phyloP scores from a whole-genome alignment of 2,329 filamentous ascomycete species.

The Hypocrella siamensis region DNA sequence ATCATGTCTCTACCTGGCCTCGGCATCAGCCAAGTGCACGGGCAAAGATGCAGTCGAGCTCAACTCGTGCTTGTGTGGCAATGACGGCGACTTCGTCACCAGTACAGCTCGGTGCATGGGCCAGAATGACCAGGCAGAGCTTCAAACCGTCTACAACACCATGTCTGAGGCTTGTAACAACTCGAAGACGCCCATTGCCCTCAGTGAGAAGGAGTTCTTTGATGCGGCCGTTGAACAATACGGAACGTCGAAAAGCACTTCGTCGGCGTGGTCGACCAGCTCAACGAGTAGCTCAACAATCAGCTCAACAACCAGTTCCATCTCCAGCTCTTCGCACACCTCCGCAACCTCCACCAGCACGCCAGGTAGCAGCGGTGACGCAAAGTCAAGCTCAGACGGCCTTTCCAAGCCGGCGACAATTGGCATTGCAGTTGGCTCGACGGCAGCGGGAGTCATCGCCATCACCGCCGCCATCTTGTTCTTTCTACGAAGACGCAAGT shows the following conservation, averaged over 20 bases:
- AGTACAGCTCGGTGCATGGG: slow-evolving; percentile 30
- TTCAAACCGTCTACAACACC: slow-evolving; percentile 25
- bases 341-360: neutral
- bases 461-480: slow-evolving; percentile 11
- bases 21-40: slow-evolving; percentile 23
- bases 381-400: slow-evolving; percentile 1
- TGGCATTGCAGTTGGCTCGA: slow-evolving; percentile 23
- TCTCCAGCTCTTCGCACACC: neutral
- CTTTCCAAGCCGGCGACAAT: slow-evolving; percentile 21
- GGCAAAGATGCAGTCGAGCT: slow-evolving; percentile 21
- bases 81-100: slow-evolving; percentile 31
- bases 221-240: slow-evolving; percentile 5
- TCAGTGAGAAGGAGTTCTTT: slow-evolving; percentile 26
- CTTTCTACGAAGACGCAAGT: slow-evolving; percentile 12
- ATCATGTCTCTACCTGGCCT: slow-evolving; percentile 25
- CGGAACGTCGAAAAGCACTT: slow-evolving; percentile 1
- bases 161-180: slow-evolving; percentile 26
- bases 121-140: slow-evolving; percentile 14
- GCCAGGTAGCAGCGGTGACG: neutral
- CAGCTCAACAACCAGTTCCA: neutral
- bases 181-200: slow-evolving; percentile 25
- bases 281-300: neutral
- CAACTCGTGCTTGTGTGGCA: slow-evolving; percentile 34
- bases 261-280: slow-evolving; percentile 17
- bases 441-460: slow-evolving; percentile 12